Percentiles rank a stretch among this genome's conserved stretches.
phyloP scores from a whole-genome alignment of 192 early-diverging fungal genomes.

The Coemansia aciculifera region DNA sequence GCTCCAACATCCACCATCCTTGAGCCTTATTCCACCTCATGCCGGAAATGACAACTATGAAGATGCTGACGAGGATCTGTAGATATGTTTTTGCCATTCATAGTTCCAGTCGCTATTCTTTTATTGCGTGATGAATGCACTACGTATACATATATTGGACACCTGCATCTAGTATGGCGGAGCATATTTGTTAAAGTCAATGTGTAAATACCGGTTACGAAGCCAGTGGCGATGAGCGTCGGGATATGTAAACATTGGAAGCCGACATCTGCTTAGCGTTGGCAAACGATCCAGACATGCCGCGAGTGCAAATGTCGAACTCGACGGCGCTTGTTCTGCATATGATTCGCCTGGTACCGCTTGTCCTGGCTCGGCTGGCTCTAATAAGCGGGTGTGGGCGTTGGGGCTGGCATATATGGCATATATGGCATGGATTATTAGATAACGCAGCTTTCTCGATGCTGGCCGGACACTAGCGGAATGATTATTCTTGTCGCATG shows the following conservation, averaged over 20 bases:
- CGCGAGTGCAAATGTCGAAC: slow-evolving; percentile 12
- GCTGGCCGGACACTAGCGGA: background rate
- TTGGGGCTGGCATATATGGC: slow-evolving; percentile 7
- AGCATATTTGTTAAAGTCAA: slow-evolving; percentile 47
- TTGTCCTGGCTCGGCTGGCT: background rate
- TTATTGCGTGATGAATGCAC: background rate
- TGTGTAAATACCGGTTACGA: slow-evolving; percentile 16
- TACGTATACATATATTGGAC: background rate
- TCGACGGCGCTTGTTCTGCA: background rate
- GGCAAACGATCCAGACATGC: slow-evolving; percentile 26
- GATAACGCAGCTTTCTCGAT: slow-evolving; percentile 20
- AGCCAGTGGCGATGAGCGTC: slow-evolving; percentile 33
- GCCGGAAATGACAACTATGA: background rate
- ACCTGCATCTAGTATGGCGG: slow-evolving; percentile 35
- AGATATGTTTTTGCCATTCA: background rate
- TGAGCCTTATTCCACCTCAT: background rate
- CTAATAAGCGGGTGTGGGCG: background rate
- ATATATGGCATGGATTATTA: slow-evolving; percentile 37
- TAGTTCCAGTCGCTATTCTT: background rate
- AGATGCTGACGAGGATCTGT: background rate
- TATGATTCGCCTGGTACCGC: background rate
- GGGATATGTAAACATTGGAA: slow-evolving; percentile 54
- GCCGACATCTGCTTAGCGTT: slow-evolving; percentile 33
- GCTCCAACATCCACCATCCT: background rate
- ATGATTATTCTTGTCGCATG: background rate